A percentile compares a stretch with the other conserved stretches of the same genome.
These are phyloP conservation scores for Auxenochlorella protothecoides DNA, from an alignment of 139 green algal species.

Conservation along the genomic window DNA sequence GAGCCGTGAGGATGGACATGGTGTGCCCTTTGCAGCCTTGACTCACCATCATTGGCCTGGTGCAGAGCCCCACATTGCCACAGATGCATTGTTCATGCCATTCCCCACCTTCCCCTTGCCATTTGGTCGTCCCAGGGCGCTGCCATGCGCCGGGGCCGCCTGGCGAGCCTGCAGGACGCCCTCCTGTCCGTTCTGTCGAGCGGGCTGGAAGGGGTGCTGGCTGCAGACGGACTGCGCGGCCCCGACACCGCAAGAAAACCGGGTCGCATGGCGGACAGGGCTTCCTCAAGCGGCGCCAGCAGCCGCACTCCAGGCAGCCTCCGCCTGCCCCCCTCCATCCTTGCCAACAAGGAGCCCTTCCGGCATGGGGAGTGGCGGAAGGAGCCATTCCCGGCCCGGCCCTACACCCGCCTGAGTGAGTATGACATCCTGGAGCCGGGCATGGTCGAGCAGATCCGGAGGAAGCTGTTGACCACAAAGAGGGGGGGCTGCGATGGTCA, in stretches of 20 bases:
- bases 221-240: neutral
- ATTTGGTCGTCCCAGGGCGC: no score
- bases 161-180: neutral
- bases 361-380: conserved; percentile 46
- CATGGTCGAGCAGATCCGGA: conserved; percentile 25
- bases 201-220: neutral
- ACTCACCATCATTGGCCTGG: no score
- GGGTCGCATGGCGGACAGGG: no score
- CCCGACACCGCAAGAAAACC: no score
- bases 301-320: neutral
- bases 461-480: conserved; percentile 53
- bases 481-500: conserved; percentile 33
- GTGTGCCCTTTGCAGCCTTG: no score
- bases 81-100: neutral
- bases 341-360: conserved; percentile 49
- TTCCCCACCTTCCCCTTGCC: no score
- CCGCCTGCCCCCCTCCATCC: conserved; percentile 1
- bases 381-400: conserved; percentile 32
- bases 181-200: neutral
- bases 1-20: no score
- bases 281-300: no score
- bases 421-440: conserved; percentile 43
- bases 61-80: neutral
- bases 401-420: conserved; percentile 36
- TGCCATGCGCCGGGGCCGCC: neutral